Evolutionary conservation across 352 stramenopile species (phyloP).

Genomic region (Blastocystis sp.): DNA sequence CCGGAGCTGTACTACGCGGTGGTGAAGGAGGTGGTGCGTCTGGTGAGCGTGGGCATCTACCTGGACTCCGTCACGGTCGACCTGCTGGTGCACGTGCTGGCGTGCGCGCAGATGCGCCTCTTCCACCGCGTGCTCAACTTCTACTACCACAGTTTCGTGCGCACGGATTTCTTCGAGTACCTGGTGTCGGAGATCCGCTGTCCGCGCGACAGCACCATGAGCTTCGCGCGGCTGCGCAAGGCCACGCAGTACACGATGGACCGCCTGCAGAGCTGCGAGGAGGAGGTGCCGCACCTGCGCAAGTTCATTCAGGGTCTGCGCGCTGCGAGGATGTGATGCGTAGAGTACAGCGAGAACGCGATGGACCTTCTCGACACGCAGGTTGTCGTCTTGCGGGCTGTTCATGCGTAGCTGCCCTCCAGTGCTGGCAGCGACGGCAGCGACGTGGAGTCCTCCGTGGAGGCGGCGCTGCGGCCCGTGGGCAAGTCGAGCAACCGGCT

Average conservation of each 20-base stretch:
- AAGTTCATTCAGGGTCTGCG: slow-evolving; percentile 29
- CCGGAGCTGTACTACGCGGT: slow-evolving; percentile 19
- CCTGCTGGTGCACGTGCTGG: neutral
- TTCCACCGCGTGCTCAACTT: slow-evolving; percentile 18
- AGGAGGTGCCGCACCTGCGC: slow-evolving; percentile 45
- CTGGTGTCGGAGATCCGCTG: slow-evolving; percentile 22
- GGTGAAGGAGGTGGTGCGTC: neutral
- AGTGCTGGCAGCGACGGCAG: neutral
- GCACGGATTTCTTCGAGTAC: slow-evolving; percentile 68
- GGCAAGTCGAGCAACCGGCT: neutral
- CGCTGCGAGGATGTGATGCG: neutral
- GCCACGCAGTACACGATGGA: slow-evolving; percentile 36
- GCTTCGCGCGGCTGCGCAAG: neutral
- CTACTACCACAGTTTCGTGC: slow-evolving; percentile 39
- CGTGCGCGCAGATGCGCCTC: slow-evolving; percentile 30
- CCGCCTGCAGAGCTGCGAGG: slow-evolving; percentile 49
- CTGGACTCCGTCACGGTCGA: slow-evolving; percentile 1
- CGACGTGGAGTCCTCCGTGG: neutral
- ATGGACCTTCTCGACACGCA: slow-evolving; percentile 16
- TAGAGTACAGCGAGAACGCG: slow-evolving; percentile 57
- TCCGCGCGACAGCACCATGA: neutral
- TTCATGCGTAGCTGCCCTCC: neutral
- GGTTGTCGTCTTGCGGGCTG: neutral
- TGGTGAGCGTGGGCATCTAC: neutral
- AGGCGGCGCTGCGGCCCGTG: slow-evolving; percentile 21